phyloP scores from a whole-genome alignment of 2,329 filamentous ascomycete genomes.

The Microascus cirrosus region DNA sequence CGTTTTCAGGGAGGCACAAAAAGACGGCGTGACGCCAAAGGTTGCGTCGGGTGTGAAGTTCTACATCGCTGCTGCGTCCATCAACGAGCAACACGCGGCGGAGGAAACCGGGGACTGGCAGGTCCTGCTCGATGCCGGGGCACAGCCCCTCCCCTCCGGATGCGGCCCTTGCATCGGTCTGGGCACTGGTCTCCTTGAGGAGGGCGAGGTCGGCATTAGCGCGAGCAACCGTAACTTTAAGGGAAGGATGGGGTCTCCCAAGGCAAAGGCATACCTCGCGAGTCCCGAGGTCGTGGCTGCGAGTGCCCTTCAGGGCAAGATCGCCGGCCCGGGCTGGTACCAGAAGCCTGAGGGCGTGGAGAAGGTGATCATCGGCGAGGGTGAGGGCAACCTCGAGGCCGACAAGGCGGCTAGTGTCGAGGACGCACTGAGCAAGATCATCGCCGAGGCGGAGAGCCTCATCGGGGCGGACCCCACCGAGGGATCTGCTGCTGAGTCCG shows the following conservation, averaged over 20 bases:
- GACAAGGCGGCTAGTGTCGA: constrained; percentile 58
- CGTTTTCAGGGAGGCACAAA: constrained; percentile 73
- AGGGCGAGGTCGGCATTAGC: constrained; percentile 76
- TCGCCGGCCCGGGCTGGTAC: constrained; percentile 70
- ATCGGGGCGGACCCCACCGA: constrained; percentile 36
- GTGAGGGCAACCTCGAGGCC: constrained; percentile 56
- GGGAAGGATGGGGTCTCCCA: constrained; percentile 73
- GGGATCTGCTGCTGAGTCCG: constrained; percentile 38
- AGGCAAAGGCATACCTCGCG: constrained; percentile 71
- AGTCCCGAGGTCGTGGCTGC: constrained; percentile 89
- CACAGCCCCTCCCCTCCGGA: constrained; percentile 55
- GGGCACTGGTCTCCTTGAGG: constrained; percentile 64
- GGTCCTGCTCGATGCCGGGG: constrained; percentile 68
- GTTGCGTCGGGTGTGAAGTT: constrained; percentile 68
- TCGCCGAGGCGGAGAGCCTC: constrained; percentile 44
- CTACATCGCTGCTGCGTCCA: constrained; percentile 82
- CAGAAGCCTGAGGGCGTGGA: constrained; percentile 55
- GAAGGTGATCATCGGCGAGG: constrained; percentile 59
- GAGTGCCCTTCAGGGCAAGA: constrained; percentile 63
- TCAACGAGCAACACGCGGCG: constrained; percentile 62
- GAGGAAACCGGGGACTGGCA: constrained; percentile 84
- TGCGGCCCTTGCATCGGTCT: constrained; percentile 85
- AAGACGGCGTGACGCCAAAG: constrained; percentile 52
- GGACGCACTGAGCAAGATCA: constrained; percentile 56
- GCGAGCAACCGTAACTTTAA: constrained; percentile 86